Evolutionary conservation across 139 green algal species (phyloP).

Genomic region (Volvox africanus): DNA sequence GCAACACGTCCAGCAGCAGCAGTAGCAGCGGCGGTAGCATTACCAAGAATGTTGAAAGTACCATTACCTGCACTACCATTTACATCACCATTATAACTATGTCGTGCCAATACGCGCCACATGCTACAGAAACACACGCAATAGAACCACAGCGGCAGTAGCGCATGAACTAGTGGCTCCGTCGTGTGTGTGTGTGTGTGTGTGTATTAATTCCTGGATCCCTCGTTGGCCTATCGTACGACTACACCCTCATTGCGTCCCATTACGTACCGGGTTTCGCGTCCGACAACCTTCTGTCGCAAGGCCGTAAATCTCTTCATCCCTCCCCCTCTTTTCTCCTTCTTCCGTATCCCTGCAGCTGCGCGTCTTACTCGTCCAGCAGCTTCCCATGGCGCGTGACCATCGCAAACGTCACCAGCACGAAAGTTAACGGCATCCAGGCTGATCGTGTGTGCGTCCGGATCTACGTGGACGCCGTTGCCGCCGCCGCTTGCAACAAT

Average conservation of each 20-base stretch:
- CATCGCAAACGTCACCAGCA: background rate
- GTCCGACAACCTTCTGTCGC: no score
- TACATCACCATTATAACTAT: no score
- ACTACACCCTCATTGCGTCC: no score
- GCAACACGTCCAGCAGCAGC: no score
- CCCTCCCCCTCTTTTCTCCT: background rate
- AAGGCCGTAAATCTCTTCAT: no score
- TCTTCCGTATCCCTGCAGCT: slow-evolving; percentile 25
- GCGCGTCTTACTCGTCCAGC: background rate
- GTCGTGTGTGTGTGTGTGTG: background rate
- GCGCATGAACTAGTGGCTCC: background rate
- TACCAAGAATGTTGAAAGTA: no score
- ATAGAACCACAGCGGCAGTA: no score
- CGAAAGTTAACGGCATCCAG: background rate
- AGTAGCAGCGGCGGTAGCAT: no score
- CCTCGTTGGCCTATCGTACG: no score
- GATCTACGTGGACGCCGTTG: slow-evolving; percentile 21
- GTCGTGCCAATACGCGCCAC: no score
- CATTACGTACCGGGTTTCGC: no score
- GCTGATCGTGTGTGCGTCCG: slow-evolving; percentile 8
- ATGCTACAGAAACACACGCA: background rate
- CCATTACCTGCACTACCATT: no score
- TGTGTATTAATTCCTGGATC: background rate
- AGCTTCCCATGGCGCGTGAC: slow-evolving; percentile 13
- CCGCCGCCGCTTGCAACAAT: background rate